phyloP scores from a whole-genome alignment of 306 rosid genomes.

The Argentina anserina region DNA sequence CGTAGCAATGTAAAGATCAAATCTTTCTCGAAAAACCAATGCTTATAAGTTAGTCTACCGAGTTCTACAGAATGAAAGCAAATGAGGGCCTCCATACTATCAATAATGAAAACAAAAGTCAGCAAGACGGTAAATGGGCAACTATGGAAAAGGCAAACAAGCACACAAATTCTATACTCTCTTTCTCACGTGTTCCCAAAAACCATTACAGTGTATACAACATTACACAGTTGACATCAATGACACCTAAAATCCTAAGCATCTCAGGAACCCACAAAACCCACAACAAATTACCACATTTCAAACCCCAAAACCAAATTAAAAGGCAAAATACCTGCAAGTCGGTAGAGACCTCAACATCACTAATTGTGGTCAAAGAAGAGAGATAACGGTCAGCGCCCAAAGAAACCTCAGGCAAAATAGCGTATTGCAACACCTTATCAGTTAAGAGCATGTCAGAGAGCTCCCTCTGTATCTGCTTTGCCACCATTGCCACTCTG shows the following conservation, averaged over 20 bases:
- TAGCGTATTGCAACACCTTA: conserved; percentile 62
- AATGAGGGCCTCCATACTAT: no score
- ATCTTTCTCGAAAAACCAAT: not conserved
- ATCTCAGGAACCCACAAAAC: not conserved
- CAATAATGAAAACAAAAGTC: not conserved
- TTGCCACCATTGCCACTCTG: conserved; percentile 92
- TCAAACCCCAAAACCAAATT: not conserved
- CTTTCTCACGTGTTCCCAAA: not conserved
- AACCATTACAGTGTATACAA: not conserved
- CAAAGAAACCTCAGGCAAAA: conserved; percentile 85
- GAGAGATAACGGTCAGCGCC: conserved; percentile 89
- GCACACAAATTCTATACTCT: not conserved
- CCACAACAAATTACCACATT: not conserved
- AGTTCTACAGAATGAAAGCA: not conserved
- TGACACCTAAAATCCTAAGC: conserved; percentile 4
- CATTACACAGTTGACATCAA: not conserved
- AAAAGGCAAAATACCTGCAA: conserved; percentile 61
- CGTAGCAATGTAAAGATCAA: not conserved
- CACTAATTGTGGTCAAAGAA: conserved; percentile 81
- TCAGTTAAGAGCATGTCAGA: conserved; percentile 90
- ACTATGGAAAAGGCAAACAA: not conserved
- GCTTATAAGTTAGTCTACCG: not conserved
- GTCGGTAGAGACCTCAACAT: conserved; percentile 80
- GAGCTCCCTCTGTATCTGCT: conserved; percentile 83
- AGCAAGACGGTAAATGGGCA: not conserved